A percentile compares a stretch with the other conserved stretches of the same genome.
phyloP scores from a whole-genome alignment of 805 yeast species.

The Wickerhamiella occidentalis region DNA sequence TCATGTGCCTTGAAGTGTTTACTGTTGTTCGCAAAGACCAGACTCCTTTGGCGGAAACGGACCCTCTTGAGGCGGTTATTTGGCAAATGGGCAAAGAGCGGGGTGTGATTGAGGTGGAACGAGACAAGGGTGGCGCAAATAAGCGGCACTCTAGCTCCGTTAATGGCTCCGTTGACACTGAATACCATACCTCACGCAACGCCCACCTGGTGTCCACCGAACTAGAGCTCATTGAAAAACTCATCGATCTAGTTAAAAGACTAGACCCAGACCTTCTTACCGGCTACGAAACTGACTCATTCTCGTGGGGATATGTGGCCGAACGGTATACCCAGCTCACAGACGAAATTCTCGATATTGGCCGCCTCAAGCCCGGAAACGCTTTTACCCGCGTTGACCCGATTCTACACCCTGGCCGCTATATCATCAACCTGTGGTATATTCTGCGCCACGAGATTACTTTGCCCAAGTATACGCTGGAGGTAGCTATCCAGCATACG shows the following conservation, averaged over 20 bases:
- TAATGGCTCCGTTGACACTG: too few species aligned
- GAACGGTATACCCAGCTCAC: conserved; percentile 37
- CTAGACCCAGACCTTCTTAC: conserved; percentile 80
- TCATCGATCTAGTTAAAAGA: conserved; percentile 43
- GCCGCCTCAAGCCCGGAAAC: conserved; percentile 14
- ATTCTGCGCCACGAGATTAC: conserved; percentile 49
- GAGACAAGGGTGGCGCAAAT: too few species aligned
- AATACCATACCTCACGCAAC: too few species aligned
- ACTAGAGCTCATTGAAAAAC: conserved; percentile 40
- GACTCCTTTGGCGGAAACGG: conserved; percentile 55
- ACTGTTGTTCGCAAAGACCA: conserved; percentile 38
- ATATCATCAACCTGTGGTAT: conserved; percentile 78
- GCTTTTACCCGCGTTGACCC: background rate
- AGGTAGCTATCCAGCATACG: conserved; percentile 57
- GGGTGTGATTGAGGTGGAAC: background rate
- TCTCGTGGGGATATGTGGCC: conserved; percentile 83
- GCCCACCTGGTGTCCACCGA: conserved; percentile 38
- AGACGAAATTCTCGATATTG: conserved; percentile 14
- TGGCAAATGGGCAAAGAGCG: background rate
- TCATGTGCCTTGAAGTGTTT: conserved; percentile 59
- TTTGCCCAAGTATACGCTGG: conserved; percentile 58
- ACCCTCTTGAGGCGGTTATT: conserved; percentile 43
- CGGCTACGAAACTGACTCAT: conserved; percentile 69
- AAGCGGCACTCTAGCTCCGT: too few species aligned
- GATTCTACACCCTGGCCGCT: conserved; percentile 63